A percentile compares a stretch with the other conserved stretches of the same genome.
These are phyloP conservation scores for Eucalyptus marginata DNA, from an alignment of 345 rosid species.

Conservation along the genomic window DNA sequence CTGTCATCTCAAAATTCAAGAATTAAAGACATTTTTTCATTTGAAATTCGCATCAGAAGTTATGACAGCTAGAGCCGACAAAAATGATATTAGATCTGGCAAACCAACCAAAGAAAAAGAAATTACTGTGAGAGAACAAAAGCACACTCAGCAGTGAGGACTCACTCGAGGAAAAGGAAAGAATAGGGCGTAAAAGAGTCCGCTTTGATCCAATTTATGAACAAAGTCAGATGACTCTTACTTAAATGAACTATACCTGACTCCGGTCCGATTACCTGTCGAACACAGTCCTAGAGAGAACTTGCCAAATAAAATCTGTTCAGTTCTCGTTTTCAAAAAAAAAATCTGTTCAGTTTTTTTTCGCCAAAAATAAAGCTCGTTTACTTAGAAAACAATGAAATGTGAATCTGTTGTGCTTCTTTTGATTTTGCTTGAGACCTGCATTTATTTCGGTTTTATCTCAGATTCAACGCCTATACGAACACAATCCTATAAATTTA, in stretches of 20 bases:
- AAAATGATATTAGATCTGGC: neutral
- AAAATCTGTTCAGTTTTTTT: neutral
- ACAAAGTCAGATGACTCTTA: neutral
- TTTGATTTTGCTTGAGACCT: neutral
- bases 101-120: neutral
- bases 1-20: fast-evolving
- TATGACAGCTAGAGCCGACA: neutral
- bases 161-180: neutral
- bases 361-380: fast-evolving
- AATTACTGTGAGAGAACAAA: neutral
- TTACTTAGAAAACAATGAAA: neutral
- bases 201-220: neutral
- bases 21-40: neutral
- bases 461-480: neutral
- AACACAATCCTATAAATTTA: neutral
- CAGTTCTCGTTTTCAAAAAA: no score
- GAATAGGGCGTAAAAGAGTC: neutral
- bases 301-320: neutral
- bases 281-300: neutral
- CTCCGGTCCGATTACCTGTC: neutral
- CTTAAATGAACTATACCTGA: neutral
- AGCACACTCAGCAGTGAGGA: neutral
- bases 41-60: neutral
- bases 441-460: neutral
- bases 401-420: neutral